These are phyloP conservation scores for Chaetomiaceae sp. DNA, from an alignment of 2,329 filamentous ascomycete genomes.

Conservation along the genomic window DNA sequence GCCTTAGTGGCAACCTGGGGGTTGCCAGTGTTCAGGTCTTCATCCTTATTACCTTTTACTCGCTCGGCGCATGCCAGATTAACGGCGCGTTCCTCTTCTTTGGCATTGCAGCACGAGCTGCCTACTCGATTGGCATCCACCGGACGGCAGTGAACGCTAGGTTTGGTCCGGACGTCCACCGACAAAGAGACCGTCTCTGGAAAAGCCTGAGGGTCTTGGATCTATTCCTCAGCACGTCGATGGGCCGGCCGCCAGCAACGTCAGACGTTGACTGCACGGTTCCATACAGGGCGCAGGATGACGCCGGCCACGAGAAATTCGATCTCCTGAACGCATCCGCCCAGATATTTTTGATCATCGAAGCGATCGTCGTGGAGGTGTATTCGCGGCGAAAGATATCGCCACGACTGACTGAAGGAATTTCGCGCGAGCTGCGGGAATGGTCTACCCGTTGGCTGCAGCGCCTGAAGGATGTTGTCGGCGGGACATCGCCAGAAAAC, in stretches of 20 bases:
- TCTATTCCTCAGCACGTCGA: constrained; percentile 49
- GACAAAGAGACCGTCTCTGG: constrained; percentile 48
- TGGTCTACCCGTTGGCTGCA: constrained; percentile 49
- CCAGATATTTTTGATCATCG: constrained; percentile 49
- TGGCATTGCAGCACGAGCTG: constrained; percentile 48
- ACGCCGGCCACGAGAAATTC: constrained; percentile 37
- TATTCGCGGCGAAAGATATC: constrained; percentile 53
- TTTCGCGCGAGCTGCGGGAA: constrained; percentile 48
- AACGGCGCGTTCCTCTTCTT: constrained; percentile 53
- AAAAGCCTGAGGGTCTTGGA: constrained; percentile 51
- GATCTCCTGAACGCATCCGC: constrained; percentile 49
- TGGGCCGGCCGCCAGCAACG: constrained; percentile 51
- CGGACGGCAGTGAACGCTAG: constrained; percentile 51
- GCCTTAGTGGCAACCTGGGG: constrained; percentile 44
- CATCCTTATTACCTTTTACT: constrained; percentile 48
- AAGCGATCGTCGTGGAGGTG: constrained; percentile 48
- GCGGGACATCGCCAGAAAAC: constrained; percentile 24
- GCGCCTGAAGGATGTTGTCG: constrained; percentile 39
- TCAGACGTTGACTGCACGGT: constrained; percentile 54
- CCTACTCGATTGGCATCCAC: constrained; percentile 51
- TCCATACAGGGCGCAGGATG: constrained; percentile 38
- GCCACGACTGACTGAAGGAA: constrained; percentile 48
- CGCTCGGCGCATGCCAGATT: constrained; percentile 52
- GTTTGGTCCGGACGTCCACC: constrained; percentile 42
- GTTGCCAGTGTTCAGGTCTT: constrained; percentile 49